Evolutionary conservation across 805 yeast species (phyloP).

Genomic region (Spathaspora boniae): DNA sequence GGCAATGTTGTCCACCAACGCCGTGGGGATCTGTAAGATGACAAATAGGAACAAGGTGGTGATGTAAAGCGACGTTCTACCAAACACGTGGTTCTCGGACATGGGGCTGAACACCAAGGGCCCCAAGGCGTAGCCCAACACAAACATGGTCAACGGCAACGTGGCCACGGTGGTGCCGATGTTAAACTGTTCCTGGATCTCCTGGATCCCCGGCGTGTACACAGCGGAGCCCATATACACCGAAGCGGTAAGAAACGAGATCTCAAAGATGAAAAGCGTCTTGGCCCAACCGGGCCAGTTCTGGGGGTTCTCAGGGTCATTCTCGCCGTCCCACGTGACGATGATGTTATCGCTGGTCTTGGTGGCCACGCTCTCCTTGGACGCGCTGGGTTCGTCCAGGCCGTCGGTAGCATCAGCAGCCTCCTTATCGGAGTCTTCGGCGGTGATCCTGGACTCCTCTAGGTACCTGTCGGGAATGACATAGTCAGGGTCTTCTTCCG

Average conservation of each 20-base stretch:
- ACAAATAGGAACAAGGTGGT: constrained; percentile 44
- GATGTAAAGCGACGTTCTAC: constrained; percentile 50
- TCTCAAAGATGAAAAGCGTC: constrained; percentile 31
- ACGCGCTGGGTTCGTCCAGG: neutral
- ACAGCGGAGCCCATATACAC: constrained; percentile 58
- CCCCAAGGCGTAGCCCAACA: constrained; percentile 60
- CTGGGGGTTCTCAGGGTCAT: constrained; percentile 54
- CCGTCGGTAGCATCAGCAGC: neutral
- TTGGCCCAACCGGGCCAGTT: constrained; percentile 51
- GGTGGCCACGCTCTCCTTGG: neutral
- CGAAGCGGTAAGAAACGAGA: constrained; percentile 45
- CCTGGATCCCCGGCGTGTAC: constrained; percentile 48
- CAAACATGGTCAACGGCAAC: constrained; percentile 52
- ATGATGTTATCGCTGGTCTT: neutral
- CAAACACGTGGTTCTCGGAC: constrained; percentile 52
- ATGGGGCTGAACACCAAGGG: constrained; percentile 58
- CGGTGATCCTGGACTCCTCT: neutral
- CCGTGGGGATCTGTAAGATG: constrained; percentile 55
- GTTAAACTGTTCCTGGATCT: constrained; percentile 44
- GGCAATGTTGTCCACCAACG: constrained; percentile 47
- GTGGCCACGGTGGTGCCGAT: constrained; percentile 43
- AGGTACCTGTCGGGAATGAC: constrained; percentile 24
- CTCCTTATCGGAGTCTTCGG: neutral
- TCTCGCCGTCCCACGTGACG: constrained; percentile 37
- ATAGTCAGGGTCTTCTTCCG: constrained; percentile 25